phyloP scores from a whole-genome alignment of 2,329 filamentous ascomycete genomes.

The Cercospora zeae-maydis region DNA sequence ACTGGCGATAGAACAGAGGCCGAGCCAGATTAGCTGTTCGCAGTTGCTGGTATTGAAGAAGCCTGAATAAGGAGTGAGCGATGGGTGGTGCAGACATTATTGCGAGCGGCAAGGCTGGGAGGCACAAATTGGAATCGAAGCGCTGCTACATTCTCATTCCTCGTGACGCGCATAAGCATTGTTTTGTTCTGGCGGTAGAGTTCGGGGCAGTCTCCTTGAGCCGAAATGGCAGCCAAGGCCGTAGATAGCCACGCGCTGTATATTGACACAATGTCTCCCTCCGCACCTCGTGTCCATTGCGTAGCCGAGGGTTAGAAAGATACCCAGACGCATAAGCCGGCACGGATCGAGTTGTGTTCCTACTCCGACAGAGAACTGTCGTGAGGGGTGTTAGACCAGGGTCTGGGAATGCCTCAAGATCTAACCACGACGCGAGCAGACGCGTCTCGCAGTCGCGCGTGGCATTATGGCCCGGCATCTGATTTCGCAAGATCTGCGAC shows the following conservation, averaged over 20 bases:
- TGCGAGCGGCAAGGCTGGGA: neutral
- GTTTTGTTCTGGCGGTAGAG: conserved; percentile 3
- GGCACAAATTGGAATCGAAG: neutral
- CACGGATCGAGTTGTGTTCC: neutral
- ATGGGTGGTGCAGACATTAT: conserved; percentile 7
- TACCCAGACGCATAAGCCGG: neutral
- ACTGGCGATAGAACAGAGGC: conserved; percentile 25
- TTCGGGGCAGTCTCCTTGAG: neutral
- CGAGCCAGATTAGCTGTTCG: conserved; percentile 16
- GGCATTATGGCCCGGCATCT: neutral
- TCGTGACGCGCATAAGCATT: neutral
- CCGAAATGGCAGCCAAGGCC: conserved; percentile 3
- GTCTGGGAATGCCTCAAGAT: too few species aligned
- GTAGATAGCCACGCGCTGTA: conserved; percentile 1
- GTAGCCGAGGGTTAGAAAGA: neutral
- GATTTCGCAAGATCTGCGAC: neutral
- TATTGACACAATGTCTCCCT: neutral
- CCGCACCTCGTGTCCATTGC: neutral
- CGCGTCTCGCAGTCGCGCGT: neutral
- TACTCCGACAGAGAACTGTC: neutral
- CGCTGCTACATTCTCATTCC: neutral
- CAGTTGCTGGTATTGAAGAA: conserved; percentile 12
- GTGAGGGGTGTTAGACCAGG: too few species aligned
- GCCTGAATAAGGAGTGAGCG: conserved; percentile 8
- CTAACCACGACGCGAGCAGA: neutral